Percentiles rank a stretch among this genome's conserved stretches.
phyloP scores from a whole-genome alignment of 129 eudicot species.

The Flaveria brownii region DNA sequence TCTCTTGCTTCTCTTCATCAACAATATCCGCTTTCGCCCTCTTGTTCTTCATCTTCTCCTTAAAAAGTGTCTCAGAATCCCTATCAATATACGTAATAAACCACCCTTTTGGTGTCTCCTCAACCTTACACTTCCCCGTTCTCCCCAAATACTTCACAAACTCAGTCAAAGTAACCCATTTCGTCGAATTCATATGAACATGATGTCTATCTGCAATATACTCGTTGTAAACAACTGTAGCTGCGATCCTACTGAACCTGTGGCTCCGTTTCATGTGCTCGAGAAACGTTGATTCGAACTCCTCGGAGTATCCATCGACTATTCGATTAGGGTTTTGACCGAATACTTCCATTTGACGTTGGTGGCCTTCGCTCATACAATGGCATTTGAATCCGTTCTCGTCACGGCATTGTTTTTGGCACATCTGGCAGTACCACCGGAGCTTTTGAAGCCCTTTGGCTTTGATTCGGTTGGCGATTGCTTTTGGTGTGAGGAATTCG shows the following conservation, averaged over 20 bases:
- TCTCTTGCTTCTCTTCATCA: constrained; percentile 79
- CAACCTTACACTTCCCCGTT: constrained; percentile 80
- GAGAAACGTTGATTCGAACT: constrained; percentile 62
- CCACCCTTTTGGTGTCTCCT: constrained; percentile 95
- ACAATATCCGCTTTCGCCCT: constrained; percentile 67
- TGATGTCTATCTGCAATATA: constrained; percentile 81
- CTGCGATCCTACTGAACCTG: constrained; percentile 84
- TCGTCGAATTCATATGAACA: constrained; percentile 84
- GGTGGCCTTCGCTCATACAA: constrained; percentile 92
- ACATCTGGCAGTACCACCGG: constrained; percentile 98
- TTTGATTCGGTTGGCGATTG: constrained; percentile 89
- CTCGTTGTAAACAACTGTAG: constrained; percentile 89
- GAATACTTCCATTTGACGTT: constrained; percentile 88
- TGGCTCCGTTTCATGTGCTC: constrained; percentile 93
- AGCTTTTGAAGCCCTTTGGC: constrained; percentile 90
- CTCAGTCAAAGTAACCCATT: constrained; percentile 89
- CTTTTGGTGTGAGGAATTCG: constrained; percentile 87
- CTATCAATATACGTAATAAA: constrained; percentile 83
- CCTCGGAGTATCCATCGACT: constrained; percentile 76
- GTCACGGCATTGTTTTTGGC: constrained; percentile 93
- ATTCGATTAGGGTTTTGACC: constrained; percentile 86
- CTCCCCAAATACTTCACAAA: constrained; percentile 79
- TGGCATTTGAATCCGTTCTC: constrained; percentile 95
- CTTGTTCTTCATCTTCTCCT: constrained; percentile 80
- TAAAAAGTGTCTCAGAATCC: constrained; percentile 80